These are phyloP conservation scores for Neurospora pannonica DNA, from an alignment of 495 filamentous ascomycete species.

Conservation along the genomic window DNA sequence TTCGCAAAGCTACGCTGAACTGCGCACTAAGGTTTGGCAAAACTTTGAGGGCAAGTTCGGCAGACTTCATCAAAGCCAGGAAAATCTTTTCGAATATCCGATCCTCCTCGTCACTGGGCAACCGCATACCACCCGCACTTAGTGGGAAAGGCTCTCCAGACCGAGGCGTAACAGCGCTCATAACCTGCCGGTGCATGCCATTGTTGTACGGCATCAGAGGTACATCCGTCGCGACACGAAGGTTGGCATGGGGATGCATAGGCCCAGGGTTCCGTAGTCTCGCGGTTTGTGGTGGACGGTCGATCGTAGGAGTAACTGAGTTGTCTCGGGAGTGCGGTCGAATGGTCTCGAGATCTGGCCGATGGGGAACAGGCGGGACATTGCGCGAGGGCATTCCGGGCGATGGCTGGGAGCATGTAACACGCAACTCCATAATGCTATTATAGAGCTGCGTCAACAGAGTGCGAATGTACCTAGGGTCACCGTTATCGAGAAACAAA, in stretches of 20 bases:
- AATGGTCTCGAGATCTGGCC: constrained; percentile 30
- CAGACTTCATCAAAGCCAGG: constrained; percentile 56
- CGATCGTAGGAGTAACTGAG: constrained; percentile 53
- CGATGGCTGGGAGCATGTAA: constrained; percentile 25
- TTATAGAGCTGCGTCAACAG: constrained; percentile 74
- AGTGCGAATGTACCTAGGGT: constrained; percentile 70
- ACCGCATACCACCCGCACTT: constrained; percentile 31
- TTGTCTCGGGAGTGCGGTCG: constrained; percentile 37
- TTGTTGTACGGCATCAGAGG: constrained; percentile 30
- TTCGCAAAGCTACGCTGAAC: constrained; percentile 43
- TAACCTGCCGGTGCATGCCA: constrained; percentile 33
- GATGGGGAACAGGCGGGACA: constrained; percentile 11
- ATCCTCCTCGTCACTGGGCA: constrained; percentile 55
- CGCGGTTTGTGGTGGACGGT: constrained; percentile 37
- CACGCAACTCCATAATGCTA: constrained; percentile 65
- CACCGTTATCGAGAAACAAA: constrained; percentile 62
- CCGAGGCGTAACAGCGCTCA: constrained; percentile 56
- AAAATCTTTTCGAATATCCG: constrained; percentile 73
- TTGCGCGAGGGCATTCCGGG: constrained; percentile 2
- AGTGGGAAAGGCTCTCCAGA: constrained; percentile 71
- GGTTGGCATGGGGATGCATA: constrained; percentile 38
- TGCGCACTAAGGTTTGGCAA: constrained; percentile 56
- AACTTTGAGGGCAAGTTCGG: constrained; percentile 54
- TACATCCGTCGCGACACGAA: constrained; percentile 43
- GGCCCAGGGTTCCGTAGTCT: constrained; percentile 41